phyloP scores from a whole-genome alignment of 2,329 filamentous ascomycete genomes.

The Triangularia verruculosa region DNA sequence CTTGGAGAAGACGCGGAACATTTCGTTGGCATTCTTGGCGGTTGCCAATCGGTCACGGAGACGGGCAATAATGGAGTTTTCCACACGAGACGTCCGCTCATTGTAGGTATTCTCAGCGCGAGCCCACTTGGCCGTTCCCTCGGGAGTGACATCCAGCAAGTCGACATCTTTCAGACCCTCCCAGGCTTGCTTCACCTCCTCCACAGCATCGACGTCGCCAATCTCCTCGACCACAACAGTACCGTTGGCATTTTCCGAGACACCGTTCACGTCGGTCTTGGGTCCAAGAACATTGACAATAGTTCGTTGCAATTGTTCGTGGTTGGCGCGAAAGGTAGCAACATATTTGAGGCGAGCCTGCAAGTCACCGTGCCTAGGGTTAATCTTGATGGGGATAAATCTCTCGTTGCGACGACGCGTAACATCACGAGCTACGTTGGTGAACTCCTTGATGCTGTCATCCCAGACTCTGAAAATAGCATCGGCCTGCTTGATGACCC shows the following conservation, averaged over 20 bases:
- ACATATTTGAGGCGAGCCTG: conserved; percentile 93
- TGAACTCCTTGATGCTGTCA: conserved; percentile 95
- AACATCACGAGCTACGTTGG: conserved; percentile 92
- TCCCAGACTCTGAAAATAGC: conserved; percentile 92
- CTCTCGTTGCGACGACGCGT: conserved; percentile 92
- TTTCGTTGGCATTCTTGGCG: conserved; percentile 96
- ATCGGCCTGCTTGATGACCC: conserved; percentile 78
- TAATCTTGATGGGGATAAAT: conserved; percentile 97
- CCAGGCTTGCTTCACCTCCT: conserved; percentile 94
- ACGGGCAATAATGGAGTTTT: conserved; percentile 97
- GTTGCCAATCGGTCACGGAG: conserved; percentile 89
- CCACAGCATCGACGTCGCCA: conserved; percentile 93
- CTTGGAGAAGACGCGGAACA: conserved; percentile 99
- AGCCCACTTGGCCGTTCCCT: conserved; percentile 89
- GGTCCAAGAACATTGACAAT: conserved; percentile 95
- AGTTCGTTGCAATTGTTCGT: conserved; percentile 94
- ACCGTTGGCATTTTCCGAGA: conserved; percentile 56
- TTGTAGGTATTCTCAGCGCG: conserved; percentile 96
- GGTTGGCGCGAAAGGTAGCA: conserved; percentile 89
- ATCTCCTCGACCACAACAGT: conserved; percentile 84
- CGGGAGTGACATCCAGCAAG: conserved; percentile 83
- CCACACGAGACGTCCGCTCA: conserved; percentile 91
- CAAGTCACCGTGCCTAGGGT: conserved; percentile 79
- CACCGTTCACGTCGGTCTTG: conserved; percentile 55
- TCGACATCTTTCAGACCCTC: conserved; percentile 92